Evolutionary conservation across 768 basidiomycete species (phyloP).

Genomic region (Leccinum uliginosum): DNA sequence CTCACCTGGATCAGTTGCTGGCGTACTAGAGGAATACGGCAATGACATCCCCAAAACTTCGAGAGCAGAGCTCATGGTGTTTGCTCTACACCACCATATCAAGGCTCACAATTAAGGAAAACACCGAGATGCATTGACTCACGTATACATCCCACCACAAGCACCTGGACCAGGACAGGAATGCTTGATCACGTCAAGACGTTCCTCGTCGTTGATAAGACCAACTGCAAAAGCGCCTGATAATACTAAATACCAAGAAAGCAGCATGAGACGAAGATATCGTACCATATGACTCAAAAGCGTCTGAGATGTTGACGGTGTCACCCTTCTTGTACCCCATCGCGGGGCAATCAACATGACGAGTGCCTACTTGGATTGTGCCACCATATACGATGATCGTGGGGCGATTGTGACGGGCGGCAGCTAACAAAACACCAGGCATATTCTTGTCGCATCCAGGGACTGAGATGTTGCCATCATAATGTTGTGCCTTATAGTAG

Average conservation of each 20-base stretch:
- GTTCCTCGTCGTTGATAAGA: constrained; percentile 73
- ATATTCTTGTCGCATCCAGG: constrained; percentile 93
- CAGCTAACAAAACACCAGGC: constrained; percentile 87
- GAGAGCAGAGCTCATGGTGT: constrained; percentile 83
- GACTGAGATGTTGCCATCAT: constrained; percentile 82
- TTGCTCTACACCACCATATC: constrained; percentile 45
- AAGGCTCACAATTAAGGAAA: not conserved
- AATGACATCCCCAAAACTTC: constrained; percentile 85
- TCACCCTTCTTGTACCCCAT: constrained; percentile 79
- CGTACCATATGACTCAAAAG: constrained; percentile 79
- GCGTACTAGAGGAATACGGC: constrained; percentile 72
- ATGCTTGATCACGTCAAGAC: constrained; percentile 80
- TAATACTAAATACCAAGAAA: not conserved
- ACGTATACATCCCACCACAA: constrained; percentile 89
- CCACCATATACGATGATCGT: constrained; percentile 87
- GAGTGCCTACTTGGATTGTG: constrained; percentile 72
- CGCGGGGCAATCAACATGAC: constrained; percentile 76
- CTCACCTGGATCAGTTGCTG: constrained; percentile 66
- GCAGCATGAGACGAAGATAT: not conserved
- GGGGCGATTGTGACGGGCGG: constrained; percentile 80
- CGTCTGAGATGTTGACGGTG: constrained; percentile 77
- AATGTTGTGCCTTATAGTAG: constrained; percentile 71
- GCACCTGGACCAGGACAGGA: constrained; percentile 83
- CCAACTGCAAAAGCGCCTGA: constrained; percentile 73
- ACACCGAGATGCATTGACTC: constrained; percentile 18